A percentile compares a stretch with the other conserved stretches of the same genome.
Conservation (phyloP, 345 rosid species). For the Abelmoschus esculentus region DNA sequence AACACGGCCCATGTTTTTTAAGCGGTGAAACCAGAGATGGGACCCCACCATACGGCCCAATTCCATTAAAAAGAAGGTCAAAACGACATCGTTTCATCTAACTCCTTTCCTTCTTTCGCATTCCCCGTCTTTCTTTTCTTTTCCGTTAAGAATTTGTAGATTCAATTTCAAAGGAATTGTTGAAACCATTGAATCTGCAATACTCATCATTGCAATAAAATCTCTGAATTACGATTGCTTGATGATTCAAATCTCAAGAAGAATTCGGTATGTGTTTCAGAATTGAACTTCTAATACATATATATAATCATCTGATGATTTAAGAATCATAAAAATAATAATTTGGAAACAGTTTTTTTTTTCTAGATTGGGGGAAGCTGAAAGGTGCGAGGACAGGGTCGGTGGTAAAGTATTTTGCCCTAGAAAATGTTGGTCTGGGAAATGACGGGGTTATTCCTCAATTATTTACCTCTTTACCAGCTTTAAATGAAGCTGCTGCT, state of each 20-base stretch:
- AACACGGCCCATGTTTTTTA: not conserved
- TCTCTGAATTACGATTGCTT: not conserved
- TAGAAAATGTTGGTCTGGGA: conserved; percentile 17
- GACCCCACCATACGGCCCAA: not conserved
- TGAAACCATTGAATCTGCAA: not conserved
- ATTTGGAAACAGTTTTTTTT: not conserved
- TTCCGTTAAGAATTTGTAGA: not conserved
- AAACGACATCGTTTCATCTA: not conserved
- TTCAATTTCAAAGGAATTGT: not conserved
- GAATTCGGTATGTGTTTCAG: not conserved
- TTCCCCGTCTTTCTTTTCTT: not conserved
- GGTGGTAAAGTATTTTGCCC: conserved; percentile 26
- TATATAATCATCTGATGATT: not conserved
- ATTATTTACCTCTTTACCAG: conserved; percentile 37
- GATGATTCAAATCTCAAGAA: not conserved
- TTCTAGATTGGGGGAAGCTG: conserved; percentile 37
- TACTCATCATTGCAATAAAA: not conserved
- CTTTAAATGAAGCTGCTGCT: conserved; percentile 48
- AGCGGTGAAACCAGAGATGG: not conserved
- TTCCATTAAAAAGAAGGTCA: not conserved
- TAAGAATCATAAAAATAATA: not conserved
- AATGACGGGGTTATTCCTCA: conserved; percentile 30
- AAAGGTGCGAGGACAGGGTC: conserved; percentile 19
- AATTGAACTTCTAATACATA: not conserved
- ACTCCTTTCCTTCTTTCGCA: not conserved